Evolutionary conservation across 306 rosid genomes (phyloP), one percentile per base, ranked within the genome.

Genomic region (Vigna nakashimae): DNA sequence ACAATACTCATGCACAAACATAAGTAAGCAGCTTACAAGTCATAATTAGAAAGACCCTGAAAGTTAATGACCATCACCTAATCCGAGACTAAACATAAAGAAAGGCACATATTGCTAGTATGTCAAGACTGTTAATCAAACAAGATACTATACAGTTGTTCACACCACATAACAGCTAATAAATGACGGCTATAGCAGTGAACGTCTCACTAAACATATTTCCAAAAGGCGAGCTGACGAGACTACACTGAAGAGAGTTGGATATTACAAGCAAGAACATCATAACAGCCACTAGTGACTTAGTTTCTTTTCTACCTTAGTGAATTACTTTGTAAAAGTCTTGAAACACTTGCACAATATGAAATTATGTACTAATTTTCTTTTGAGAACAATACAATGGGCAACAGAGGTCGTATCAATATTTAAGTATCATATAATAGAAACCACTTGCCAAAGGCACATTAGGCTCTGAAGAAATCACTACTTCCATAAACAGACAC

Each of bases 21-120:
- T 51, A 50, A 7, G 14, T 8, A 24, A 5, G 13, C 15, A 45
- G 16, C 12, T 36, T 16, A 48, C 65, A 75, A 63, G 71, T 74
- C 66, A 62, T 81, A 75, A 77, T 73, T 38, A 51, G 77, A 80
- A 72, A 22, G 71, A 76, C 67, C 40, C 65, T 36, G 69, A 78
- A 74, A 73, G 52, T 75, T 68, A 81, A 71, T 50, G 22, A 60
- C 81, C 79, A 73, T 49, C 69, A 51, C 46, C 46, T 42, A 42
- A 42, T 9, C 66, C 52, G 45, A 80, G 84, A 42, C 76, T 12
- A 64, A 52, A 74, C 46, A 42, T 9, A 71, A 52, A 22, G 12
- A 10, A 9, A 9, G 13, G 13, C 5, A n/a, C 8, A 24, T 5
- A 57, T 24, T 12, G 6, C 34, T 24, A 57, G 6, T 24, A 11